A percentile compares a stretch with the other conserved stretches of the same genome.
These are phyloP conservation scores for Henckelia pumila DNA, from an alignment of 257 asterid species.

Conservation along the genomic window DNA sequence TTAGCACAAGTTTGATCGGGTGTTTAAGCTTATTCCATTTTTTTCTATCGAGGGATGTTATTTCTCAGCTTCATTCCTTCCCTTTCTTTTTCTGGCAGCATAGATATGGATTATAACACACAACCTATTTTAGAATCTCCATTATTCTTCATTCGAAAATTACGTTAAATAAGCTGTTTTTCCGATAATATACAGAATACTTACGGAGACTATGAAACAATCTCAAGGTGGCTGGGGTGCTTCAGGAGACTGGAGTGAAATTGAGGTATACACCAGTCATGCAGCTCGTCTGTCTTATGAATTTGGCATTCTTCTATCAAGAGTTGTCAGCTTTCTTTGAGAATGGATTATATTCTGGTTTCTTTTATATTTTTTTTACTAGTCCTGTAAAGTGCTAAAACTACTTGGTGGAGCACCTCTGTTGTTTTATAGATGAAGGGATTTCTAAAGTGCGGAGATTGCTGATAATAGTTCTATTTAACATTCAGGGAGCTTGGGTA, in stretches of 20 bases:
- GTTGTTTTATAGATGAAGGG: conserved; percentile 6
- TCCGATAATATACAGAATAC: conserved; percentile 51
- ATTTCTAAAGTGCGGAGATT: conserved; percentile 11
- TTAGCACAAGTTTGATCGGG: not conserved
- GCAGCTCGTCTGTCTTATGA: not conserved
- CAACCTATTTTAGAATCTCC: not conserved
- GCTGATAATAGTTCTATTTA: conserved; percentile 16
- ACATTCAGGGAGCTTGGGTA: conserved; percentile 87
- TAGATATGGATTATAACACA: not conserved
- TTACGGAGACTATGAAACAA: conserved; percentile 72
- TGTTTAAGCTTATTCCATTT: not conserved
- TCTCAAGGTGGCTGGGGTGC: conserved; percentile 60
- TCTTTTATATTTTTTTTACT: conserved; percentile 1
- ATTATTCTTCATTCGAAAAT: conserved; percentile 7
- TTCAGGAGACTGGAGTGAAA: conserved; percentile 75
- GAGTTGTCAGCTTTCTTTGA: not conserved
- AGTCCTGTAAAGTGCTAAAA: not conserved
- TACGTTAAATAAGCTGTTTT: conserved; percentile 16
- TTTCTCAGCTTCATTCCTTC: not conserved
- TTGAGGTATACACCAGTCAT: conserved; percentile 50
- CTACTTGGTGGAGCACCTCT: not conserved
- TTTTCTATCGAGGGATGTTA: not conserved
- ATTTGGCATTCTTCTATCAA: conserved; percentile 21
- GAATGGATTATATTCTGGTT: not conserved
- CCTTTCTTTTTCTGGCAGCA: not conserved